Base-by-base conservation (phyloP, 2,329 filamentous ascomycete genomes). In the Rutstroemia sp. region DNA sequence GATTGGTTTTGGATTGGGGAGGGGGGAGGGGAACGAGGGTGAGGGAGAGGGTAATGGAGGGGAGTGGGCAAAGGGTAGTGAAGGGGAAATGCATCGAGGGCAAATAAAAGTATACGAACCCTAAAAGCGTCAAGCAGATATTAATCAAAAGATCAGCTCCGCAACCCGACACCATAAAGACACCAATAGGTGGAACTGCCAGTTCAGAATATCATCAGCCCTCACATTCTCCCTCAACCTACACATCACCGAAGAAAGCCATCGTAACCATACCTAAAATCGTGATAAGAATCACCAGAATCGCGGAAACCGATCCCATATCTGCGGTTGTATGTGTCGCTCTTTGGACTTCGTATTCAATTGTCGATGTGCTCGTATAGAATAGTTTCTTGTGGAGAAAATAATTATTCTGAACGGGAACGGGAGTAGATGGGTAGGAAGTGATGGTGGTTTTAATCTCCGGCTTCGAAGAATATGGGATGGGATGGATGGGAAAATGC, bases 221-320 rank as follows among this genome's bases (percentile, higher is more conserved):
- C 4, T 16, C 9, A 2, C 16, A 9, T 12, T 49, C n/a, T 49
- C 12, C 17, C 4, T 9, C n/a, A 19, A 19, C n/a, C 4, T 4
- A 23, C 23, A 23, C 3, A 23, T 23, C 23, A 23, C 23, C 23
- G 16, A 21, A 45, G 42, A 3, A 19, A 12, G 3, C 19, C 7
- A 21, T 5, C 39, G 27, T 27, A 21, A 40, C 40, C 72, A 60
- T 68, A 78, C 75, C 65, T 61, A 78, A 69, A 27, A 78, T 60
- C 42, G 76, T 77, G 63, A 76, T 68, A 21, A 78, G 62, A 44
- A 78, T 71, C 56, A 78, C 59, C 55, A 73, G 69, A 30, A 77
- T 61, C 47, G 71, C 71, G 17, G 73, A 72, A 27, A 64, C 60
- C 21, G 59, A 62, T 54, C 68, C 67, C 69, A 72, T 71, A 27